These are phyloP conservation scores for Penicillium longicatenatum DNA, from an alignment of 495 filamentous ascomycete genomes.

Conservation along the genomic window DNA sequence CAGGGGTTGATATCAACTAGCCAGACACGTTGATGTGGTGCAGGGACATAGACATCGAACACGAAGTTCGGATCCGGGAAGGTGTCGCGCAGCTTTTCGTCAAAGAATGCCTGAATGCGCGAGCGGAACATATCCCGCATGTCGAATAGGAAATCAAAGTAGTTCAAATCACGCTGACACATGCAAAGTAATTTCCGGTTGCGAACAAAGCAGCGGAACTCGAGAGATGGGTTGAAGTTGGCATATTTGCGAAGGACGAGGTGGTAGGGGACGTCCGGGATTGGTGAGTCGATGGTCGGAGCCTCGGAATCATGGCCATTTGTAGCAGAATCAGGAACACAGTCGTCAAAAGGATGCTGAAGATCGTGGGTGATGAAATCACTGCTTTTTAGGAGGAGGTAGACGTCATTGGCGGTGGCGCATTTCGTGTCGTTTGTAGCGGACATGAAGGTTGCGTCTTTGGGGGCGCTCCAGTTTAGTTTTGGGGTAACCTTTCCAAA, in stretches of 20 bases:
- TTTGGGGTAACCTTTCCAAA: slow-evolving; percentile 87
- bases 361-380: slow-evolving; percentile 94
- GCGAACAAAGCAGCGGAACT: slow-evolving; percentile 94
- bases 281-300: not conserved
- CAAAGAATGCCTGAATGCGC: slow-evolving; percentile 72
- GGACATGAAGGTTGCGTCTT: slow-evolving; percentile 95
- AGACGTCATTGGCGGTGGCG: slow-evolving; percentile 82
- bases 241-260: slow-evolving; percentile 86
- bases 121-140: slow-evolving; percentile 63
- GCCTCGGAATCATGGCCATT: slow-evolving; percentile 1
- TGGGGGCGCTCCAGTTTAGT: slow-evolving; percentile 95
- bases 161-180: slow-evolving; percentile 85
- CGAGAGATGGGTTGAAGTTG: slow-evolving; percentile 82
- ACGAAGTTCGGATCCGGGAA: slow-evolving; percentile 84
- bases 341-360: slow-evolving; percentile 88
- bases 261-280: slow-evolving; percentile 57
- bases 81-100: slow-evolving; percentile 63
- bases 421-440: slow-evolving; percentile 91
- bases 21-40: slow-evolving; percentile 74
- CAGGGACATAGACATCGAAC: slow-evolving; percentile 89
- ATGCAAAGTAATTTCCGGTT: slow-evolving; percentile 75
- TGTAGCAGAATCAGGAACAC: slow-evolving; percentile 44
- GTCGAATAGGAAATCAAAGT: slow-evolving; percentile 77
- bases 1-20: slow-evolving; percentile 96
- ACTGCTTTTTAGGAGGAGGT: slow-evolving; percentile 87